Base-by-base conservation (phyloP, 768 basidiomycete species). In the Inosperma sp. region DNA sequence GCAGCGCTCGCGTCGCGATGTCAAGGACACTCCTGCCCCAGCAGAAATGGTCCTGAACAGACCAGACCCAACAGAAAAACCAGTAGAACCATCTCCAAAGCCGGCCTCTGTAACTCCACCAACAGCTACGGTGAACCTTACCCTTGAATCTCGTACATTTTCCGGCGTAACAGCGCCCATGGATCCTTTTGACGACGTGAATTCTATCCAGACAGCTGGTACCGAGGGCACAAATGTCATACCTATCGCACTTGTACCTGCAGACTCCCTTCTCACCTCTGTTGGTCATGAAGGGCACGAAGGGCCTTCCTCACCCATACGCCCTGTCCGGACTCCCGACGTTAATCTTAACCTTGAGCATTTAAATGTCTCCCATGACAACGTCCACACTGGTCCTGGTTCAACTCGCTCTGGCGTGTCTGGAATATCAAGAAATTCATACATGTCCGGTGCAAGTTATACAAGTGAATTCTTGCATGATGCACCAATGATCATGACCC, bases 171-270 rank as follows among this genome's bases (percentile, higher is more conserved):
- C 73, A 69, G 6, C 48, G 60, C 3, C 71, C 68, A 22, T 56
- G 44, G 88, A 91, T 71, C 88, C 88, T 19, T 92, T 91, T 66
- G 79, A 80, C 35, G 88, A 92, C 59, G 69, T 67, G 22, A 80
- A 85, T 41, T 91, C 88, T 31, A 92, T 92, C 52, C 86, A 88
- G 66, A 92, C 89, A 23, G 81, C 83, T n/a, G 77, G 80, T 36
- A 84, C 88, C 12, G 84, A 87, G 62, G 80, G 80, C 35, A 87
- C 89, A 19, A 92, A 92, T 58, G 88, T 90, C 56, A 92, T 92
- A 51, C 88, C 88, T 54, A 91, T 92, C 53, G 88, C 88, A 10
- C 74, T 91, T 35, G 84, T 91, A 29, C 69, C 84, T 19, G 80
- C 85, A 14, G 80, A 80, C 17, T 74, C 77, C 41, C 65, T 54